Evolutionary conservation across 2,329 filamentous ascomycete species (phyloP), one percentile per base, ranked within the genome.

Genomic region (Rhexocercosporidium sp.): DNA sequence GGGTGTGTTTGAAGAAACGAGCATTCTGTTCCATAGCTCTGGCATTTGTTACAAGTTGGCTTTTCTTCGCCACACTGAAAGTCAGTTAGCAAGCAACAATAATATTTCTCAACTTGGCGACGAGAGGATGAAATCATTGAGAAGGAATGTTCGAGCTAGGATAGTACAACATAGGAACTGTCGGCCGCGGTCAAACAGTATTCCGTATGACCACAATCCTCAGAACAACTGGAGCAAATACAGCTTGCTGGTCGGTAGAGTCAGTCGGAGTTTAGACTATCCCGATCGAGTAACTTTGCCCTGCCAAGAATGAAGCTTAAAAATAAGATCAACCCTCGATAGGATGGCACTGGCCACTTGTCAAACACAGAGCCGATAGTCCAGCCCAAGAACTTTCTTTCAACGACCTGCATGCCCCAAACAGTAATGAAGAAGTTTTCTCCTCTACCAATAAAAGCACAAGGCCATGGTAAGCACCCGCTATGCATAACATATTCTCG

Each of bases 11-110:
- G 73, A 20, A 75, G 68, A 59, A 73, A 76, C 1, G 73, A 75
- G 53, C 75, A 76, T 70, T 69, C 37, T 64, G 70, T 67, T 39
- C 69, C 69, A 54, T 75, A 72, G 41, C 60, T 64, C 37, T 69
- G 63, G 54, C 75, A 76, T 65, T 72, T 74, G 20, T 71, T 68
- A 46, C 75, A 76, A 16, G 65, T 69, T 37, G 75, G 75, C 56
- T 75, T 76, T 12, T 62, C 62, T 64, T 76, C 75, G 49, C 75
- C 75, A 62, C 75, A 76, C 75, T 76, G 27, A 57, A 41, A 53
- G 46, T 12, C 27, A 18, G 27, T 56, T 39, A 56, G 53, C 53
- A 29, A 56, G 31, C n/a, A 25, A 1, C 53, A 56, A 56, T n/a
- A 56, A 7, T 12, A 12, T 3, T 37, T 20, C 16, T 1, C 37